Percentiles rank a stretch among this genome's conserved stretches.
Evolutionary conservation across 208 protist species (phyloP).

Genomic region (Herpetomonas muscarum): DNA sequence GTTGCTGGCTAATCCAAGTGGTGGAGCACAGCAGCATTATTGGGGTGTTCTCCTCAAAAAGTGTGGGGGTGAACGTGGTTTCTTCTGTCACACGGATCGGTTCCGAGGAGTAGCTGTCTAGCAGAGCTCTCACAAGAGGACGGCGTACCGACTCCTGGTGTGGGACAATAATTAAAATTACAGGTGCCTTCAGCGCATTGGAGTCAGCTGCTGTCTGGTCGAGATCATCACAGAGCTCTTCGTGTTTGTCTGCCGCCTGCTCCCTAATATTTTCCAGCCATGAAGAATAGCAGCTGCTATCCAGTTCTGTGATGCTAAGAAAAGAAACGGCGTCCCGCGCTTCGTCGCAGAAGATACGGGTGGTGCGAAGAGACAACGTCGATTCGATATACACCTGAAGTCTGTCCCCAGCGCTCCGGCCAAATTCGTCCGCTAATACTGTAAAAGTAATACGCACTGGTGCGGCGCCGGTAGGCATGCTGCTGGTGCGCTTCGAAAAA

Average conservation of each 20-base stretch:
- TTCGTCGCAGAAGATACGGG: conserved; percentile 9
- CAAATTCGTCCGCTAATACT: conserved; percentile 19
- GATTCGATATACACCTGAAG: conserved; percentile 48
- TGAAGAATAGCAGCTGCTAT: too few species aligned
- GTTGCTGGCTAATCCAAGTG: conserved; percentile 32
- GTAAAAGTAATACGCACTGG: conserved; percentile 22
- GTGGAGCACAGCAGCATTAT: conserved; percentile 51
- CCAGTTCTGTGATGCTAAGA: too few species aligned
- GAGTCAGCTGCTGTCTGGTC: not conserved
- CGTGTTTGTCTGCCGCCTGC: conserved; percentile 15
- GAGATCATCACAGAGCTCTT: conserved; percentile 28
- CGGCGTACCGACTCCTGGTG: conserved; percentile 16
- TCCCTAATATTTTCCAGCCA: conserved; percentile 22
- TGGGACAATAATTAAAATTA: conserved; percentile 44
- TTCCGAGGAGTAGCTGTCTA: conserved; percentile 56
- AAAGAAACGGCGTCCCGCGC: not conserved
- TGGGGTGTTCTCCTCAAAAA: conserved; percentile 18
- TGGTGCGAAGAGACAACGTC: conserved; percentile 31
- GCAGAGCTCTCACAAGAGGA: conserved; percentile 25
- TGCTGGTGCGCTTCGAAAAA: conserved; percentile 16
- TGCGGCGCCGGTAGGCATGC: conserved; percentile 11
- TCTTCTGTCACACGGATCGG: conserved; percentile 38
- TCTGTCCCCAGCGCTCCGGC: conserved; percentile 24
- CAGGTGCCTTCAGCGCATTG: conserved; percentile 3
- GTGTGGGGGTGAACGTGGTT: conserved; percentile 6